A percentile compares a stretch with the other conserved stretches of the same genome.
Evolutionary conservation across 352 stramenopile genomes (phyloP).

Genomic region (Pythium utonaiense): DNA sequence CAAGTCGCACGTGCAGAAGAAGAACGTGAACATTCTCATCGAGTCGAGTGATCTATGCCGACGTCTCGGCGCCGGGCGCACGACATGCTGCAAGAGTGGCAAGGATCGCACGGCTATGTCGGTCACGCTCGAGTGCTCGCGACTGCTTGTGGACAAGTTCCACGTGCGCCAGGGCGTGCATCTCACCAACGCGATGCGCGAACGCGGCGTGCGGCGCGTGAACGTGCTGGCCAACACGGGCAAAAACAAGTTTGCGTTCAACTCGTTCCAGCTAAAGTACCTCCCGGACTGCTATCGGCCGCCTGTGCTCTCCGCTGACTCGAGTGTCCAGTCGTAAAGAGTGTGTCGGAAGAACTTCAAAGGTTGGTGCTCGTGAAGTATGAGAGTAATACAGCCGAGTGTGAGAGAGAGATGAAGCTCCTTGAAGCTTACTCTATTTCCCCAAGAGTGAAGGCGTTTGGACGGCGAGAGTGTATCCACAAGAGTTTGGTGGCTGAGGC

Average conservation of each 20-base stretch:
- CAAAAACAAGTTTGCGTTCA: conserved; percentile 96
- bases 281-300: conserved; percentile 93
- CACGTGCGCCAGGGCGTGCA: conserved; percentile 84
- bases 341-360: no score
- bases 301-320: conserved; percentile 75
- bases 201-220: conserved; percentile 75
- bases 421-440: no score
- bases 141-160: conserved; percentile 88
- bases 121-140: conserved; percentile 93
- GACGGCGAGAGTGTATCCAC: no score
- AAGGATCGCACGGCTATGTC: conserved; percentile 98
- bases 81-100: conserved; percentile 97
- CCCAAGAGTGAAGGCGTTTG: no score
- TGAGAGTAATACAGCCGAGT: no score
- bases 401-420: no score
- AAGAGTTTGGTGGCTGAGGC: no score
- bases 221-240: conserved; percentile 86
- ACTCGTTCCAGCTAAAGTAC: conserved; percentile 96
- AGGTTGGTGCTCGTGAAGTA: no score
- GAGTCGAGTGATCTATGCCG: conserved; percentile 87
- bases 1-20: conserved; percentile 74
- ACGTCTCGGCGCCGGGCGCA: conserved; percentile 86
- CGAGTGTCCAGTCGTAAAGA: conserved; percentile 70
- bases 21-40: conserved; percentile 86
- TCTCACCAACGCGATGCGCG: conserved; percentile 83